Base-by-base conservation (phyloP, 192 early-diverging fungal species). In the Phycomyces blakesleeanus region DNA sequence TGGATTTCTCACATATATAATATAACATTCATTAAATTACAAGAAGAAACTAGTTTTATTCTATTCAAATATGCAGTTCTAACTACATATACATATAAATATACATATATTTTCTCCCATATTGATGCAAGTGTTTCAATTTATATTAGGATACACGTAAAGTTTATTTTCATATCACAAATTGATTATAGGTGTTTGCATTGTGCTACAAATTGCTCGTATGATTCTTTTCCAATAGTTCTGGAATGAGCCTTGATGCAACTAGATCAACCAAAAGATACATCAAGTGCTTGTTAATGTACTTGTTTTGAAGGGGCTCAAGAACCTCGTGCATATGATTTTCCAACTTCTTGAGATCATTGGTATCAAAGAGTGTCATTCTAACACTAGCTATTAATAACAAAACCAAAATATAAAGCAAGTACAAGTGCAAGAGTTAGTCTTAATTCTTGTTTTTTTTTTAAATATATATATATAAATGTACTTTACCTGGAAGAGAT, bases 261-360 rank as follows among this genome's bases (percentile, higher is more conserved):
- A 83, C 39, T 0, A 80, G 56, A 51, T 83, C 81, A 0, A 83
- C 55, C 11, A 77, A 68, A 39, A 78, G 63, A 58, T 76, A 78
- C 4, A 83, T 63, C n/a, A 83, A 50, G 41, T 83, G 81, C 52
- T 79, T 77, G 51, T 83, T 83, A 34, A 76, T 74, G 10, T 69
- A 37, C 41, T 76, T 73, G 63, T 76, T 73, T 29, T 82, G 80
- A 24, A 82, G 67, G 0, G 80, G 80, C 15, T 68, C 73, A 1
- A 82, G 24, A 0, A 66, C 70, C 16, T 76, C 71, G 52, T 63
- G 73, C 10, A 76, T 71, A 16, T 72, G 71, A 16, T 38, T 24
- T 10, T 77, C 61, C 50, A 79, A 68, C 22, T 74, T 64, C 14
- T 67, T 41, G 6, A 75, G 51, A 47, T 77, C 59, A 1, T 41